Conservation (phyloP, 306 rosid species). For the Abrus precatorius region DNA sequence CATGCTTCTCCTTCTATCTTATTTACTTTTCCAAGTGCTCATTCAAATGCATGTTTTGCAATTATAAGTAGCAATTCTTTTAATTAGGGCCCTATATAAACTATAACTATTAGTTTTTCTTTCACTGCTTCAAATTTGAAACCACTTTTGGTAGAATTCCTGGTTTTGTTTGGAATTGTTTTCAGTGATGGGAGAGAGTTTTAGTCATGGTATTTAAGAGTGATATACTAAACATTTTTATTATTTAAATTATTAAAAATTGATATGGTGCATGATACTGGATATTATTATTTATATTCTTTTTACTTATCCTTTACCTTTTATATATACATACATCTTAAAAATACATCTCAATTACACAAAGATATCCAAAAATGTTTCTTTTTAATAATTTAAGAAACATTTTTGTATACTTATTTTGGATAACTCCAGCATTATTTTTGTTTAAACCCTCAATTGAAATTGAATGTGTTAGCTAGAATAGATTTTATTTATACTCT, state of each 20-base stretch:
- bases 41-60: not conserved
- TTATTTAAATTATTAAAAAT: no score
- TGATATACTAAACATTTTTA: no score
- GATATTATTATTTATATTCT: no score
- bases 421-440: not conserved
- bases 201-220: not conserved
- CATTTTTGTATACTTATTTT: not conserved
- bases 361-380: no score
- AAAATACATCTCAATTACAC: no score
- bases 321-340: no score
- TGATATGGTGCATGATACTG: no score
- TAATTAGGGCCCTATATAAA: no score
- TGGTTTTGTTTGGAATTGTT: not conserved
- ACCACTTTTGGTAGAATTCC: not conserved
- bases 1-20: not conserved
- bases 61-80: not conserved
- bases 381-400: no score
- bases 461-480: conserved; percentile 9
- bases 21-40: not conserved
- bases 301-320: no score
- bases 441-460: not conserved
- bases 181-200: not conserved
- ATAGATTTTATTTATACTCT: not conserved
- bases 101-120: conserved; percentile 9
- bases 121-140: not conserved